Evolutionary conservation across 345 rosid species (phyloP), one percentile per base, ranked within the genome.

Genomic region (Hirschfeldia incana): DNA sequence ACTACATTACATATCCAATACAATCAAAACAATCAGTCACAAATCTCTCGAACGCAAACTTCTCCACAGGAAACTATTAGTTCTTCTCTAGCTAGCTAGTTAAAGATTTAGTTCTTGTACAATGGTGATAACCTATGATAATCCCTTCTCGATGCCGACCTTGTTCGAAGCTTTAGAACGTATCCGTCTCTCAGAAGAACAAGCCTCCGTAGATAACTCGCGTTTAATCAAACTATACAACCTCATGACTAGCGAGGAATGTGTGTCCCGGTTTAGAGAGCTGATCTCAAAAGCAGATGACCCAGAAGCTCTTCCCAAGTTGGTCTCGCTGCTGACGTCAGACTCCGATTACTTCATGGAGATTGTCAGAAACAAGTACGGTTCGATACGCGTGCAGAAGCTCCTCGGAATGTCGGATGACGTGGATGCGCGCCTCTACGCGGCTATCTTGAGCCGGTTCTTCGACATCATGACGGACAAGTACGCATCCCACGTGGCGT

Each of bases 101-200:
- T 39, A 44, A 12, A 44, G n/a, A 60, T 5, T 11, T n/a, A 91
- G 2, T 60, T 82, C 87, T 88, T 0, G 81, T 87, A 60, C 36
- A 28, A 60, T 62, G 37, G 8, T 10, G 1, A 29, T 17, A 84
- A 86, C 4, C 77, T 85, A 37, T 90, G 36, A 33, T 65, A 15
- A 9, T 17, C 61, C 78, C 5, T 36, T 67, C 42, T 66, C 72
- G 30, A 55, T 66, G 78, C 58, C 72, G 8, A 27, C 30, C 42
- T 36, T 75, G 66, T 21, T 10, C 21, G 9, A 66, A 9, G 72
- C 72, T 66, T 27, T 75, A 13, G 58, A 32, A 57, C 21, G 27
- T 9, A 13, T 44, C 69, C 69, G 57, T n/a, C 6, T 49, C 17
- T 49, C 16, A n/a, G 17, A 49, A 49, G 57, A 16, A 29, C n/a